Evolutionary conservation across 306 rosid species (phyloP).

Genomic region (Parietaria judaica): DNA sequence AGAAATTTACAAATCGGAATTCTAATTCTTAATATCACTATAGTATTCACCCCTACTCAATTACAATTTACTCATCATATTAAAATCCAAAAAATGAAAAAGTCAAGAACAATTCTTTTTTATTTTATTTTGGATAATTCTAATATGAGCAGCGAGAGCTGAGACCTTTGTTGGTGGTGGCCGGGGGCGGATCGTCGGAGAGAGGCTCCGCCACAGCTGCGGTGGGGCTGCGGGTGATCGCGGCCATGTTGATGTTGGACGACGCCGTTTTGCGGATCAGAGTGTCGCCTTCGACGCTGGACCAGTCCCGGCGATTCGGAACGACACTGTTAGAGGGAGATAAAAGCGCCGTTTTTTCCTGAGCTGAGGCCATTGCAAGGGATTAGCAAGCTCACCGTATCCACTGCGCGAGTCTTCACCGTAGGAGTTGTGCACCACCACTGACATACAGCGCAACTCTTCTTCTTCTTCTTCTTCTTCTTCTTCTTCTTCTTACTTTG

Average conservation of each 20-base stretch:
- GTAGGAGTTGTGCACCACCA: constrained; percentile 35
- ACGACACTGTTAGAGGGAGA: constrained; percentile 20
- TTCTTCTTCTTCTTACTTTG: not conserved
- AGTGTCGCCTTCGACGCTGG: constrained; percentile 13
- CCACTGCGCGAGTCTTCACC: constrained; percentile 42
- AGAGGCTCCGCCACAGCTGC: constrained; percentile 27
- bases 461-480: not conserved
- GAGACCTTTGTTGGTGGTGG: constrained; percentile 47
- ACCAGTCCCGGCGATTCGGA: not conserved
- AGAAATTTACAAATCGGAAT: too few relatives aligned
- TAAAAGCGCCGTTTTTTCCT: constrained; percentile 71
- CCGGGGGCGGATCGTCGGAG: constrained; percentile 33
- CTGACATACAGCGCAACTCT: constrained; percentile 65
- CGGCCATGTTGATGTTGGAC: constrained; percentile 26
- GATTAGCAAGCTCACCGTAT: constrained; percentile 63
- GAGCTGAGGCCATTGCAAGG: constrained; percentile 85
- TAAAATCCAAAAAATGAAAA: not conserved
- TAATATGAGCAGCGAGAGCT: not conserved
- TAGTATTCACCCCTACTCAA: too few relatives aligned
- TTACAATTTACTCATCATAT: not conserved
- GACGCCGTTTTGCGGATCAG: constrained; percentile 27
- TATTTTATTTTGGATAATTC: not conserved
- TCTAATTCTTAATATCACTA: too few relatives aligned
- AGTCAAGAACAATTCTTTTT: too few relatives aligned
- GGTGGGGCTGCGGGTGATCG: constrained; percentile 25